phyloP scores from a whole-genome alignment of 768 basidiomycete genomes.

The Termitomyces sp. region DNA sequence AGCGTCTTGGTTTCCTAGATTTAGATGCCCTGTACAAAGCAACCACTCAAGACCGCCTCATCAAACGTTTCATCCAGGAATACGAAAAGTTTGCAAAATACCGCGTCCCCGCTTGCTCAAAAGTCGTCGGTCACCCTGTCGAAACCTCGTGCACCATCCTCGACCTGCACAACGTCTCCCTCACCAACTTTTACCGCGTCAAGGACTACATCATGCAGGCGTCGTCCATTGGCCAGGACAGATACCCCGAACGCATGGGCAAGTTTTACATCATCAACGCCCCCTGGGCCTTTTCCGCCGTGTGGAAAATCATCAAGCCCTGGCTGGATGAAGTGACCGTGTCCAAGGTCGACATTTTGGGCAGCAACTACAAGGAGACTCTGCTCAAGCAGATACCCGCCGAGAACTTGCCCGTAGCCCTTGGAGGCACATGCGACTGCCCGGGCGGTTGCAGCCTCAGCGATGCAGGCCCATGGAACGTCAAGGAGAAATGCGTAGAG shows the following conservation, averaged over 20 bases:
- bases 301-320: slow-evolving; percentile 85
- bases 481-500: background rate
- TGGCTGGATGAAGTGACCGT: slow-evolving; percentile 97
- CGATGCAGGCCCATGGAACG: slow-evolving; percentile 92
- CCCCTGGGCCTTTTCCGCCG: slow-evolving; percentile 84
- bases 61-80: slow-evolving; percentile 85
- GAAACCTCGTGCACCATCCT: slow-evolving; percentile 98
- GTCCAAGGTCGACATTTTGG: slow-evolving; percentile 87
- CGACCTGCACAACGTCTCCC: slow-evolving; percentile 68
- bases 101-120: slow-evolving; percentile 77
- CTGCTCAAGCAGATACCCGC: slow-evolving; percentile 77
- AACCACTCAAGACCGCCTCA: slow-evolving; percentile 84
- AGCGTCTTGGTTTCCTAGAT: slow-evolving; percentile 88
- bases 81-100: slow-evolving; percentile 85
- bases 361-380: slow-evolving; percentile 64
- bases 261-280: slow-evolving; percentile 99
- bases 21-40: slow-evolving; percentile 73
- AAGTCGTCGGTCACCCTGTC: slow-evolving; percentile 74
- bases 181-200: slow-evolving; percentile 83
- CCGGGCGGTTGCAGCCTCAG: slow-evolving; percentile 77
- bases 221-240: slow-evolving; percentile 78
- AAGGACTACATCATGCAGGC: slow-evolving; percentile 86
- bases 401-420: slow-evolving; percentile 79
- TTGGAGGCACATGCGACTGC: slow-evolving; percentile 82
- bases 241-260: slow-evolving; percentile 94